Evolutionary conservation across 2,329 filamentous ascomycete genomes (phyloP).

Genomic region (Fusarium paranaense): DNA sequence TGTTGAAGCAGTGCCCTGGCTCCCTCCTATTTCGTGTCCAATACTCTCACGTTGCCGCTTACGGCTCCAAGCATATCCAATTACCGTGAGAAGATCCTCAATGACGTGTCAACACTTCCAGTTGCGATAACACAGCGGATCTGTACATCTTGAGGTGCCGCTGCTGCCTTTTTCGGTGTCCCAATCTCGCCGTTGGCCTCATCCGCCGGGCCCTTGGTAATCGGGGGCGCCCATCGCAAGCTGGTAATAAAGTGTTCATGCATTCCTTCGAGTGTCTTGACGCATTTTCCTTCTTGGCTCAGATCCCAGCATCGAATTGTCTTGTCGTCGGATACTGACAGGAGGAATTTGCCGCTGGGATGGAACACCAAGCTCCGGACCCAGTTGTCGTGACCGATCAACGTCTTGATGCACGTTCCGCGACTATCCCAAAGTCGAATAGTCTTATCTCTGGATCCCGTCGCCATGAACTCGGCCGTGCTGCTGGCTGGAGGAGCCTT

Average conservation of each 20-base stretch:
- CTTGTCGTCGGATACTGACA: slow-evolving; percentile 91
- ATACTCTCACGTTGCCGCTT: slow-evolving; percentile 13
- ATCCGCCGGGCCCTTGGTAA: slow-evolving; percentile 34
- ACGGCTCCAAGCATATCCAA: slow-evolving; percentile 26
- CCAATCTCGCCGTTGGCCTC: slow-evolving; percentile 35
- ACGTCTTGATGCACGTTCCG: slow-evolving; percentile 85
- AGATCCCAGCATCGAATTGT: slow-evolving; percentile 95
- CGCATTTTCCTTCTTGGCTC: slow-evolving; percentile 88
- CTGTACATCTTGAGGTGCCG: slow-evolving; percentile 61
- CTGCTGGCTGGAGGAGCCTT: slow-evolving; percentile 80
- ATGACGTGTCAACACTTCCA: slow-evolving; percentile 78
- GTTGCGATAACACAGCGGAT: slow-evolving; percentile 90
- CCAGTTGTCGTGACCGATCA: slow-evolving; percentile 95
- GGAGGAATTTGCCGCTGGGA: slow-evolving; percentile 88
- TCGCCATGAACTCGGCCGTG: slow-evolving; percentile 89
- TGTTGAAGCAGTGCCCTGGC: not conserved
- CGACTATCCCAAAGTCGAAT: slow-evolving; percentile 91
- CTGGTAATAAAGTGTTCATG: slow-evolving; percentile 90
- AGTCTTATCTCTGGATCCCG: slow-evolving; percentile 88
- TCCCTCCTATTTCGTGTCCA: slow-evolving; percentile 25
- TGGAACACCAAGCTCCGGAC: slow-evolving; percentile 88
- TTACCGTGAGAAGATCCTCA: slow-evolving; percentile 77
- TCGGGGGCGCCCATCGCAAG: slow-evolving; percentile 82
- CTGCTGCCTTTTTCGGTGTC: slow-evolving; percentile 34
- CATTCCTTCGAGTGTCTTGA: slow-evolving; percentile 81